These are phyloP conservation scores for Chaetomiaceae sp. DNA, from an alignment of 2,329 filamentous ascomycete species.

Conservation along the genomic window DNA sequence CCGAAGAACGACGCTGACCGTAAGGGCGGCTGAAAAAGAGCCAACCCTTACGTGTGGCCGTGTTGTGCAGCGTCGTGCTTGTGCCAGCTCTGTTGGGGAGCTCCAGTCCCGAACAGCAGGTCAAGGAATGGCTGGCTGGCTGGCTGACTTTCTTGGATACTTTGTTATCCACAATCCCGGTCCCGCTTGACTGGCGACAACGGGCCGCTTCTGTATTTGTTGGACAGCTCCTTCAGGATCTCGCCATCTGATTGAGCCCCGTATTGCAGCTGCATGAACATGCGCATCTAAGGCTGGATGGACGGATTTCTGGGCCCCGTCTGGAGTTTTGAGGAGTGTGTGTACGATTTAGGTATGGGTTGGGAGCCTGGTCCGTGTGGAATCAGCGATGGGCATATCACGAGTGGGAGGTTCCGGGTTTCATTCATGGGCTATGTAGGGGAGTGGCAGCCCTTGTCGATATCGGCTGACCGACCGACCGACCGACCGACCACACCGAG, in stretches of 20 bases:
- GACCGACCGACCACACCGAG: not conserved
- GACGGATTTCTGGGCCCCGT: no score
- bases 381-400: no score
- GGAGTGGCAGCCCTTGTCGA: no score
- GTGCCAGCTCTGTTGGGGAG: not conserved
- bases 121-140: not conserved
- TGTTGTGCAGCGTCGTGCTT: slow-evolving; percentile 1
- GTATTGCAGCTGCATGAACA: not conserved
- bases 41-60: not conserved
- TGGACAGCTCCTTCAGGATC: slow-evolving; percentile 10
- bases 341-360: no score
- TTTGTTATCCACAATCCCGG: not conserved
- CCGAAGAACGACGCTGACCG: slow-evolving; percentile 58
- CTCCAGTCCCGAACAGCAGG: no score
- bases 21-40: slow-evolving; percentile 53
- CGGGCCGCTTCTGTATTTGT: not conserved
- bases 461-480: no score
- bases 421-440: no score
- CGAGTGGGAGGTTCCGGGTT: no score
- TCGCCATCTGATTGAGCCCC: slow-evolving; percentile 4
- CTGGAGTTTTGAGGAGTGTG: slow-evolving; percentile 3
- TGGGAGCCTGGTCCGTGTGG: no score
- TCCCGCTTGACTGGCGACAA: not conserved
- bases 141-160: slow-evolving; percentile 12
- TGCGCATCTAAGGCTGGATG: slow-evolving; percentile 11